A percentile compares a stretch with the other conserved stretches of the same genome.
Conservation (phyloP, 805 yeast species). For the Sungouiozyma ichnusensis region DNA sequence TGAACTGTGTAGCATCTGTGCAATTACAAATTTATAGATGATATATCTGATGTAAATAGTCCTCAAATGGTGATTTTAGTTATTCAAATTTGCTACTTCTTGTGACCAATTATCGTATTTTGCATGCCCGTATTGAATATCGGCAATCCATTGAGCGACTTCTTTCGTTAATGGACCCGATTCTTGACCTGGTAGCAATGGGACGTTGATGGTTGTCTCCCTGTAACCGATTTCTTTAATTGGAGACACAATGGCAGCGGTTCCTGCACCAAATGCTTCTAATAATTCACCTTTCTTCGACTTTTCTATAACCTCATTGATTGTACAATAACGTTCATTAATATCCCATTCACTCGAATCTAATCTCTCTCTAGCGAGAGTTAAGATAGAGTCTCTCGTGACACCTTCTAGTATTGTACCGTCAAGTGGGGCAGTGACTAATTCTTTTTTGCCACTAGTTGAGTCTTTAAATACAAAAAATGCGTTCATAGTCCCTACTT, state of each 20-base stretch:
- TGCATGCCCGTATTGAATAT: slow-evolving; percentile 80
- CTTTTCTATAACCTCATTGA: slow-evolving; percentile 67
- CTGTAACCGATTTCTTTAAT: slow-evolving; percentile 78
- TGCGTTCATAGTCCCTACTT: slow-evolving; percentile 96
- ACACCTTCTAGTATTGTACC: slow-evolving; percentile 97
- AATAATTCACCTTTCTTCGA: slow-evolving; percentile 73
- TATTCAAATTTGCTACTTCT: slow-evolving; percentile 27
- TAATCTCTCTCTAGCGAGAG: slow-evolving; percentile 66
- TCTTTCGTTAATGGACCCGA: slow-evolving; percentile 67
- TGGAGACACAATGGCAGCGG: slow-evolving; percentile 95
- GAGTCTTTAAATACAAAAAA: slow-evolving; percentile 75
- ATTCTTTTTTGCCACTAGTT: slow-evolving; percentile 75
- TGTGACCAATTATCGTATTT: slow-evolving; percentile 47
- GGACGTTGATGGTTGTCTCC: slow-evolving; percentile 64
- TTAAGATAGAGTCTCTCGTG: slow-evolving; percentile 80
- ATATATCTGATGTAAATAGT: no score
- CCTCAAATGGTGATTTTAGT: no score
- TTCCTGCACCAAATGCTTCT: slow-evolving; percentile 95
- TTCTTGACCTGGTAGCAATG: slow-evolving; percentile 70
- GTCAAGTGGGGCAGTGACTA: slow-evolving; percentile 92
- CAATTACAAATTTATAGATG: no score
- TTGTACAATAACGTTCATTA: slow-evolving; percentile 74
- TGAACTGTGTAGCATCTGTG: no score
- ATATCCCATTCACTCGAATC: slow-evolving; percentile 70
- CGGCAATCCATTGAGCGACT: slow-evolving; percentile 77